These are phyloP conservation scores for Globisporangium spinosum DNA, from an alignment of 352 stramenopile genomes.

Conservation along the genomic window DNA sequence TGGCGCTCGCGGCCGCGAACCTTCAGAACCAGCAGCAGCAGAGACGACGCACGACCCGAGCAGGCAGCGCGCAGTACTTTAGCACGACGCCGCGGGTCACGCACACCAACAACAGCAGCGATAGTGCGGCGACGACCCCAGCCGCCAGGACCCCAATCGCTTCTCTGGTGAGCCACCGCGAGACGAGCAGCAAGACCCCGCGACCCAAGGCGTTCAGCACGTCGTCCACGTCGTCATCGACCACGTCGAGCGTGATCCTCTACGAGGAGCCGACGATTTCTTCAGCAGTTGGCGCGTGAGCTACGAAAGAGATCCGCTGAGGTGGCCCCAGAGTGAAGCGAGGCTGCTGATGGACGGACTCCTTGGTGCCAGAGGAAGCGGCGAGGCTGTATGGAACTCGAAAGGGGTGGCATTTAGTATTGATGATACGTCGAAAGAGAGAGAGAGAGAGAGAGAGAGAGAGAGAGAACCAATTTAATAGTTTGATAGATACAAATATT, in stretches of 20 bases:
- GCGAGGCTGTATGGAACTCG: too few relatives aligned
- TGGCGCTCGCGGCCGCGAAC: constrained; percentile 7
- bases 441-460: too few relatives aligned
- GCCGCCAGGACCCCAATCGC: neutral
- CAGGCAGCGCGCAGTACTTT: constrained; percentile 4
- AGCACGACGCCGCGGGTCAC: constrained; percentile 12
- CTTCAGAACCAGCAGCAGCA: constrained; percentile 2
- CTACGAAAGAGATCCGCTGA: neutral
- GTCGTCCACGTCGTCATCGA: constrained; percentile 17
- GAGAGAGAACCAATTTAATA: too few relatives aligned
- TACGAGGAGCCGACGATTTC: constrained; percentile 15
- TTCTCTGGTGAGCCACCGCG: neutral
- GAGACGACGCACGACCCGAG: constrained; percentile 1
- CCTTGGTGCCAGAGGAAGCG: too few relatives aligned
- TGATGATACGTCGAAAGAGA: too few relatives aligned
- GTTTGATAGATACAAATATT: too few relatives aligned
- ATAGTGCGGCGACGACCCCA: constrained; percentile 1
- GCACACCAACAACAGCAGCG: neutral
- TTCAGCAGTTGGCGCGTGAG: constrained; percentile 1
- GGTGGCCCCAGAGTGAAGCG: neutral
- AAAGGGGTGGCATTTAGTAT: too few relatives aligned
- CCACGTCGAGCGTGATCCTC: constrained; percentile 17
- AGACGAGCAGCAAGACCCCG: constrained; percentile 1
- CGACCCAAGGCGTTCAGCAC: constrained; percentile 21
- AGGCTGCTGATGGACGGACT: neutral